A percentile compares a stretch with the other conserved stretches of the same genome.
Conservation (phyloP, 129 eudicot genomes). For the Lonicera japonica region DNA sequence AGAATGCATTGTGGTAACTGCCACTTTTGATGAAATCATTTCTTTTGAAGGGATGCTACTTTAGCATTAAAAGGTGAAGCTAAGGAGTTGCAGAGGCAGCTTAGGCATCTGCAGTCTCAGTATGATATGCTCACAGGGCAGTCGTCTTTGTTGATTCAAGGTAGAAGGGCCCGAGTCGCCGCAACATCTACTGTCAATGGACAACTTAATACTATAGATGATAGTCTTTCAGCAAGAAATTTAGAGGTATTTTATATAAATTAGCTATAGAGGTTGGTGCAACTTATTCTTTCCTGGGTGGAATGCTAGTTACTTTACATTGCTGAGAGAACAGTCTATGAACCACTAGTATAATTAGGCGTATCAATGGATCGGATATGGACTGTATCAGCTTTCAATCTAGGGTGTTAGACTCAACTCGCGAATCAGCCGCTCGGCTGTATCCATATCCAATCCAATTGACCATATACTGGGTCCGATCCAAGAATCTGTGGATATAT, state of each 20-base stretch:
- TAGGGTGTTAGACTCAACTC: too few relatives aligned
- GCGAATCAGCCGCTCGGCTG: too few relatives aligned
- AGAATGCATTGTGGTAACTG: slow-evolving; percentile 1
- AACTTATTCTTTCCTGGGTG: slow-evolving; percentile 4
- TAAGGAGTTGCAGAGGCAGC: slow-evolving; percentile 81
- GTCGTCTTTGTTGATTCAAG: slow-evolving; percentile 82
- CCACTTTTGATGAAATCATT: slow-evolving; percentile 7
- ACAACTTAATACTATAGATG: slow-evolving; percentile 62
- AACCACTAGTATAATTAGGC: not conserved
- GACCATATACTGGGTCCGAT: too few relatives aligned
- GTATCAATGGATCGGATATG: too few relatives aligned
- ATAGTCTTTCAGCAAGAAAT: slow-evolving; percentile 79
- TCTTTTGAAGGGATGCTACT: slow-evolving; percentile 69
- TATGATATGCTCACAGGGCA: slow-evolving; percentile 87
- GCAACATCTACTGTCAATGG: slow-evolving; percentile 85
- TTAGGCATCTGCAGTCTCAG: slow-evolving; percentile 76
- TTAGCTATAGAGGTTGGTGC: not conserved
- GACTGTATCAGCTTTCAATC: too few relatives aligned
- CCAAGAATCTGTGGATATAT: too few relatives aligned
- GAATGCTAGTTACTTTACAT: slow-evolving; percentile 3
- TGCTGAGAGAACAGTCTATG: not conserved
- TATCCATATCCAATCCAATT: too few relatives aligned
- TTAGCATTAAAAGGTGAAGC: slow-evolving; percentile 77
- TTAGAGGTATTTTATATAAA: slow-evolving; percentile 77
- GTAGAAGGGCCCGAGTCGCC: slow-evolving; percentile 91